Evolutionary conservation across 768 basidiomycete species (phyloP), one percentile per base, ranked within the genome.

Genomic region (Pleurotus giganteus): DNA sequence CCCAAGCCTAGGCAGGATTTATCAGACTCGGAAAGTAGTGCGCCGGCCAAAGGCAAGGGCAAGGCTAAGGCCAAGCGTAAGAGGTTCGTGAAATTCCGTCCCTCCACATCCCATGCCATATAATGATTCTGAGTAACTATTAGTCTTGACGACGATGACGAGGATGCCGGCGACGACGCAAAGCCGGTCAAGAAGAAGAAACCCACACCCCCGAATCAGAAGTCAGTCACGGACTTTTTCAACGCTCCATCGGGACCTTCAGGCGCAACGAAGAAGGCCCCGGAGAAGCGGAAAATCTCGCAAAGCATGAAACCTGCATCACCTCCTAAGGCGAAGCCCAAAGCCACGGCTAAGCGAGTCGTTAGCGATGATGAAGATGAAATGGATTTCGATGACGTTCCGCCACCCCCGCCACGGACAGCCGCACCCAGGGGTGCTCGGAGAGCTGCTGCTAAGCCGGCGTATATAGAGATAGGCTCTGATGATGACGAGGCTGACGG

Each of bases 211-310:
- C 24, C 58, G 53, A 70, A 71, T 50, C 60, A 80, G 53, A 64
- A 75, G 0, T 61, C 74, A 4, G 68, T 87, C 54, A 80, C 80
- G 4, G 84, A 86, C 62, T 88, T 86, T 74, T 85, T 87, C 59
- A 69, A 66, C 32, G 84, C 85, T 64, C 58, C 63, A 7, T 21
- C 56, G 15, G 17, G 68, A 65, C 4, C 66, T 8, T 63, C 69
- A 1, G 74, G 71, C 13, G 61, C 64, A 17, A 57, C 66, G 29
- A 78, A 79, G 68, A 76, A 75, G 28, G 31, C 32, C 21, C 65
- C 70, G 4, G 66, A 65, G 24, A 61, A 60, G 26, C 74, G 77
- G 55, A 84, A 83, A 62, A 70, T 85, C 8, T 82, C 84, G 24
- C 77, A 78, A 65, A 83, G 72, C 64, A 84, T 82, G 71, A 83